Evolutionary conservation across 495 filamentous ascomycete genomes (phyloP).

Genomic region (Hypoxylon fragiforme): DNA sequence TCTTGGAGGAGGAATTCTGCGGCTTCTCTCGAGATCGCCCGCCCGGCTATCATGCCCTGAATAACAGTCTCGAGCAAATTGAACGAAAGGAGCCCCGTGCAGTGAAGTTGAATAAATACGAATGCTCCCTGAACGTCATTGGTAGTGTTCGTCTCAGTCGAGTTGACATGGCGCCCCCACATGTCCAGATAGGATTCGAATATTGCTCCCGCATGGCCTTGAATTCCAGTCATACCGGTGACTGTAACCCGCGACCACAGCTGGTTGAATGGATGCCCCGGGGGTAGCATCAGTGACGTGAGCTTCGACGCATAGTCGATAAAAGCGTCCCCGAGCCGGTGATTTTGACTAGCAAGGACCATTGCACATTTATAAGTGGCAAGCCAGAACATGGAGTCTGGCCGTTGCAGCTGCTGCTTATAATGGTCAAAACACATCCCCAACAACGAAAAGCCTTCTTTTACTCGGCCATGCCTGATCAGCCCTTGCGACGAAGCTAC

Average conservation of each 20-base stretch:
- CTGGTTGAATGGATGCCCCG: conserved; percentile 33
- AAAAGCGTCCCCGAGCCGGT: conserved; percentile 20
- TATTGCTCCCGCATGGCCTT: conserved; percentile 28
- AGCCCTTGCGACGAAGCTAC: conserved; percentile 34
- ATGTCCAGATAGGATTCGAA: conserved; percentile 35
- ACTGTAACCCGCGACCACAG: conserved; percentile 34
- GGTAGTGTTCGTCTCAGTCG: conserved; percentile 21
- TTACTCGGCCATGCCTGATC: conserved; percentile 26
- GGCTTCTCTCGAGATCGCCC: conserved; percentile 19
- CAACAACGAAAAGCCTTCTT: conserved; percentile 25
- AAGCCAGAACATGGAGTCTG: conserved; percentile 27
- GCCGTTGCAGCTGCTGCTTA: conserved; percentile 15
- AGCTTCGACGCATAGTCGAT: conserved; percentile 29
- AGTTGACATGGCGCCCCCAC: conserved; percentile 30
- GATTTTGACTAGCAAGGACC: conserved; percentile 24
- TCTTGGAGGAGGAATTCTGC: conserved; percentile 34
- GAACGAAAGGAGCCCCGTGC: conserved; percentile 29
- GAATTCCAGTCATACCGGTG: conserved; percentile 28
- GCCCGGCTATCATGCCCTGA: conserved; percentile 14
- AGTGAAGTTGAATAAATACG: conserved; percentile 37
- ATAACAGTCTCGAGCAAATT: conserved; percentile 25
- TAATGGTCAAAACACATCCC: conserved; percentile 27
- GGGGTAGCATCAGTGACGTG: conserved; percentile 22
- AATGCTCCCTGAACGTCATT: conserved; percentile 32
- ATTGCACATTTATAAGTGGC: conserved; percentile 29